Conservation (phyloP, 106 monocot species). For the Phalaenopsis aphrodite region DNA sequence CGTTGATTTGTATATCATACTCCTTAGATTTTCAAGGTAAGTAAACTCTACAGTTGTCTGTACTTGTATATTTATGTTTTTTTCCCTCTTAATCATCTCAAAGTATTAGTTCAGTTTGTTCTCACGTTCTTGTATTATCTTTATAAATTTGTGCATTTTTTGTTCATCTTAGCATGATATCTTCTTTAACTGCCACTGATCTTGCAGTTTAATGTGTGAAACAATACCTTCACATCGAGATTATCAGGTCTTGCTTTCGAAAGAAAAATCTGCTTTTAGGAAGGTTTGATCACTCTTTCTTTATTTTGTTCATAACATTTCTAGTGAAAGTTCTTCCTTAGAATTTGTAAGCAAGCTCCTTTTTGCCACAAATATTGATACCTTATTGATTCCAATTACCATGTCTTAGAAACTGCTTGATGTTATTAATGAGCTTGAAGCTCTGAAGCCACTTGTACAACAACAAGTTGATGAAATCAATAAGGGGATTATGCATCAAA, state of each 20-base stretch:
- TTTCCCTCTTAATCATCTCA: not conserved
- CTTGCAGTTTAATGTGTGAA: slow-evolving; percentile 75
- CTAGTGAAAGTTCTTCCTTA: not conserved
- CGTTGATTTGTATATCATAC: slow-evolving; percentile 90
- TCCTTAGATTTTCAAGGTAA: slow-evolving; percentile 91
- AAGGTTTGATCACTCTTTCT: slow-evolving; percentile 34
- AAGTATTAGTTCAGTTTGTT: not conserved
- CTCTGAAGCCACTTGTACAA: slow-evolving; percentile 64
- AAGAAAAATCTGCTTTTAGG: slow-evolving; percentile 54
- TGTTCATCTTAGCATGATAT: not conserved
- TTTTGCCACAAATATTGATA: slow-evolving; percentile 9
- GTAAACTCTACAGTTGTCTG: not conserved
- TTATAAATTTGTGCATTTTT: not conserved
- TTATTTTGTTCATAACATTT: not conserved
- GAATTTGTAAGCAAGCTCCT: not conserved
- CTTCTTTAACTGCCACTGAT: not conserved
- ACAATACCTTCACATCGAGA: slow-evolving; percentile 94
- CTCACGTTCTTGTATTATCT: not conserved
- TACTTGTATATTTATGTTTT: not conserved
- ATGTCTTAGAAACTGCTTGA: slow-evolving; percentile 66
- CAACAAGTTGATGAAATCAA: slow-evolving; percentile 66
- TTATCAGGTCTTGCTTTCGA: slow-evolving; percentile 52
- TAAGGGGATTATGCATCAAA: slow-evolving; percentile 24
- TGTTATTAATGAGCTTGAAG: slow-evolving; percentile 79
- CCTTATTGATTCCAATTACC: not conserved